Evolutionary conservation across 768 basidiomycete species (phyloP).

Genomic region (Lyophyllum shimeji): DNA sequence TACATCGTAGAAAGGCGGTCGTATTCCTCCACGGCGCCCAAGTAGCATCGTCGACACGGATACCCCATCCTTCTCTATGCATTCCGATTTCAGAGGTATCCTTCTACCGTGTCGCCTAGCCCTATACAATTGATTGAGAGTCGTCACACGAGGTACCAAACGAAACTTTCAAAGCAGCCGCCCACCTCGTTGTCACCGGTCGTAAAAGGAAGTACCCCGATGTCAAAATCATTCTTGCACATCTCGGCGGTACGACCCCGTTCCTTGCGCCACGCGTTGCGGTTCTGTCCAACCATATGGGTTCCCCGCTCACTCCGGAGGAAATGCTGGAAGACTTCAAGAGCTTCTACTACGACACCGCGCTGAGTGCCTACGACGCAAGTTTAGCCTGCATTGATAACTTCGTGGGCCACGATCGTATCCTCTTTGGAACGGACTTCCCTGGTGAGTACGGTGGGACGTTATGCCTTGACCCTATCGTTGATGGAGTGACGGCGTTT

Average conservation of each 20-base stretch:
- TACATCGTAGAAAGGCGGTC: slow-evolving; percentile 55
- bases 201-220: slow-evolving; percentile 59
- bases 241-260: slow-evolving; percentile 69
- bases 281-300: slow-evolving; percentile 67
- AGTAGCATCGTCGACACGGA: slow-evolving; percentile 60
- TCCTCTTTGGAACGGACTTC: slow-evolving; percentile 77
- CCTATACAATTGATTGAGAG: slow-evolving; percentile 7
- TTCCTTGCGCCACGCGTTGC: slow-evolving; percentile 71
- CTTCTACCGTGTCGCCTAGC: background rate
- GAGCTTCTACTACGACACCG: slow-evolving; percentile 75
- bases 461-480: background rate
- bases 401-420: slow-evolving; percentile 47
- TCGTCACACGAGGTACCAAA: slow-evolving; percentile 64
- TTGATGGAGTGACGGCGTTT: background rate
- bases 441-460: slow-evolving; percentile 48
- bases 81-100: slow-evolving; percentile 68
- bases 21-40: slow-evolving; percentile 78
- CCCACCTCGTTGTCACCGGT: slow-evolving; percentile 73
- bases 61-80: slow-evolving; percentile 63
- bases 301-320: slow-evolving; percentile 57
- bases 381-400: slow-evolving; percentile 50
- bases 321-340: slow-evolving; percentile 71
- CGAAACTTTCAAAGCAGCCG: slow-evolving; percentile 81
- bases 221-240: slow-evolving; percentile 68
- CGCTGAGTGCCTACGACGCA: slow-evolving; percentile 56